Base-by-base conservation (phyloP, 2,329 filamentous ascomycete species). In the Sporothrix humicola region DNA sequence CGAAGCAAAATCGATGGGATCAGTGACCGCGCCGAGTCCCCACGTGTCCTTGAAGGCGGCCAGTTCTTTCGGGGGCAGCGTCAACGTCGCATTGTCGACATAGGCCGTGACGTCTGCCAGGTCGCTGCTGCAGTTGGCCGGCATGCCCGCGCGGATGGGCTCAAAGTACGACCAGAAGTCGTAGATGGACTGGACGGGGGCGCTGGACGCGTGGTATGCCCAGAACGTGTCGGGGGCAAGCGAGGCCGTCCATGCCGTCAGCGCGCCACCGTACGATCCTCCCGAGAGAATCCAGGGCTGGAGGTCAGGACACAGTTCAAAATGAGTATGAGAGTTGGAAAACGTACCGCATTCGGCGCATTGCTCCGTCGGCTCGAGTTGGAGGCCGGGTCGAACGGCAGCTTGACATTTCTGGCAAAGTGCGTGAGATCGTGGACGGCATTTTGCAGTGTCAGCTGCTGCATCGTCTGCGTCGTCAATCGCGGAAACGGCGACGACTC, bases 141-240 rank as follows among this genome's bases (percentile, higher is more conserved):
- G 84, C 86, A 90, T 89, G 8, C 87, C 88, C 46, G 86, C 77
- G 77, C 87, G 85, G n/a, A 89, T 82, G 0, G 87, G 87, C 3
- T 82, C 77, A 77, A 88, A 90, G 77, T 90, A 90, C 78, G 85
- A 82, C 87, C 87, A 90, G 77, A 86, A 89, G 79, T 90, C 82
- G 31, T 84, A 83, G 48, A 89, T 84, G 0, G 85, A 84, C 76
- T 90, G 80, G 0, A 90, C 87, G 0, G 87, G 86, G 0, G 85
- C 88, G 78, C 85, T 87, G 44, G 85, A 87, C 2, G 87, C 82
- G 78, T 88, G 87, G 75, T 89, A 89, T 1, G 87, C 87, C 87
- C 87, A 90, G 79, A 88, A 87, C 0, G 87, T 89, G 7, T 86
- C 88, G 0, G 87, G 87, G 1, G 83, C 80, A 2, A 85, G 74